phyloP scores from a whole-genome alignment of 805 yeast genomes.

The Lachancea sp. region DNA sequence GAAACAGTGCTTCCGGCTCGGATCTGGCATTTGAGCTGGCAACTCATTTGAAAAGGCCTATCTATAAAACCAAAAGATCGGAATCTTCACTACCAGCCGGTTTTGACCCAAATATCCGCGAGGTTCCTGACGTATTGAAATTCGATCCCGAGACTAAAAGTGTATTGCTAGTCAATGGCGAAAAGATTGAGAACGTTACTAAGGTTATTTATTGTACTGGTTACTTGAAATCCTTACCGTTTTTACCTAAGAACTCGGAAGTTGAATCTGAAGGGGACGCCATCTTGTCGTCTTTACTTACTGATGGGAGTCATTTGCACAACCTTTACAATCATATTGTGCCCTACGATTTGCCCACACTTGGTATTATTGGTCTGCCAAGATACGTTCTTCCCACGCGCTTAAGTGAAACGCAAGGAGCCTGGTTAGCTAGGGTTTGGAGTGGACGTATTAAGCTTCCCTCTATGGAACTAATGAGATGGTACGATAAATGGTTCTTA shows the following conservation, averaged over 20 bases:
- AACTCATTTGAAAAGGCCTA: slow-evolving; percentile 34
- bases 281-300: slow-evolving; percentile 33
- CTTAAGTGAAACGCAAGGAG: slow-evolving; percentile 53
- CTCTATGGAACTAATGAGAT: slow-evolving; percentile 37
- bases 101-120: slow-evolving; percentile 35
- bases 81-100: slow-evolving; percentile 40
- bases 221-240: slow-evolving; percentile 61
- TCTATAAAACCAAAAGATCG: slow-evolving; percentile 47
- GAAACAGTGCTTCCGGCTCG: slow-evolving; percentile 71
- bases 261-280: slow-evolving; percentile 10
- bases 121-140: slow-evolving; percentile 38
- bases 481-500: slow-evolving; percentile 37
- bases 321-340: slow-evolving; percentile 53
- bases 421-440: slow-evolving; percentile 56
- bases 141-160: slow-evolving; percentile 36
- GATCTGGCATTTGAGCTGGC: slow-evolving; percentile 64
- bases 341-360: slow-evolving; percentile 50
- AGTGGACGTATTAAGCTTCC: slow-evolving; percentile 51
- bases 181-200: slow-evolving; percentile 43
- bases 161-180: slow-evolving; percentile 46
- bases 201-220: slow-evolving; percentile 68
- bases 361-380: slow-evolving; percentile 56
- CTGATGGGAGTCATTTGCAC: slow-evolving; percentile 43
- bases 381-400: slow-evolving; percentile 55
- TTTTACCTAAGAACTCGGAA: slow-evolving; percentile 34